Conservation (phyloP, 208 protist species). For the Endotrypanum monterogeii region DNA sequence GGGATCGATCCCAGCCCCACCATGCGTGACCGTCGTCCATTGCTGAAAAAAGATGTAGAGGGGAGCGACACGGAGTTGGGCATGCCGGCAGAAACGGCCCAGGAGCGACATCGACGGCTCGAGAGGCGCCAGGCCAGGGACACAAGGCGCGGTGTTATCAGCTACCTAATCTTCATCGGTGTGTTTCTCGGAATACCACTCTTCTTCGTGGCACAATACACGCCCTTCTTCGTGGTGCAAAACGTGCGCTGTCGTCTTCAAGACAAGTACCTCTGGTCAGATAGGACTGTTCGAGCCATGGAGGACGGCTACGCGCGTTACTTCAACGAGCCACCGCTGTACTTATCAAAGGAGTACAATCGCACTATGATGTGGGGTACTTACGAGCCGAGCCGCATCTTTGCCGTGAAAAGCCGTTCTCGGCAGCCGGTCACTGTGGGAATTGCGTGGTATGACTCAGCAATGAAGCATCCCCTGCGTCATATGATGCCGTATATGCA, state of each 20-base stretch:
- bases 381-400: slow-evolving; percentile 83
- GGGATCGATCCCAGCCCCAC: background rate
- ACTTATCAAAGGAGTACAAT: slow-evolving; percentile 70
- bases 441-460: slow-evolving; percentile 82
- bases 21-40: slow-evolving; percentile 36
- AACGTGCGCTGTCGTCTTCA: slow-evolving; percentile 60
- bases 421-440: slow-evolving; percentile 69
- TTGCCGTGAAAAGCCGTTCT: slow-evolving; percentile 76
- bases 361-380: slow-evolving; percentile 81
- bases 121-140: slow-evolving; percentile 27
- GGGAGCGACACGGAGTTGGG: slow-evolving; percentile 10
- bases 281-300: slow-evolving; percentile 46
- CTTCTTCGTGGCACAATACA: slow-evolving; percentile 51
- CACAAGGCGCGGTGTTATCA: slow-evolving; percentile 36
- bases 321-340: slow-evolving; percentile 66
- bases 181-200: slow-evolving; percentile 61
- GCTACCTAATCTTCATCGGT: slow-evolving; percentile 60
- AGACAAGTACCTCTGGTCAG: slow-evolving; percentile 58
- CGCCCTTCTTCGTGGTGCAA: slow-evolving; percentile 86
- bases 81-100: slow-evolving; percentile 41
- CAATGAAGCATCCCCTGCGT: slow-evolving; percentile 53
- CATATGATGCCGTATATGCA: slow-evolving; percentile 67
- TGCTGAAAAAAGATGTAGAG: slow-evolving; percentile 9
- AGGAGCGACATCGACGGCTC: slow-evolving; percentile 24
- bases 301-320: slow-evolving; percentile 62